Base-by-base conservation (phyloP, 805 yeast genomes). In the Wickerhamomyces alni region DNA sequence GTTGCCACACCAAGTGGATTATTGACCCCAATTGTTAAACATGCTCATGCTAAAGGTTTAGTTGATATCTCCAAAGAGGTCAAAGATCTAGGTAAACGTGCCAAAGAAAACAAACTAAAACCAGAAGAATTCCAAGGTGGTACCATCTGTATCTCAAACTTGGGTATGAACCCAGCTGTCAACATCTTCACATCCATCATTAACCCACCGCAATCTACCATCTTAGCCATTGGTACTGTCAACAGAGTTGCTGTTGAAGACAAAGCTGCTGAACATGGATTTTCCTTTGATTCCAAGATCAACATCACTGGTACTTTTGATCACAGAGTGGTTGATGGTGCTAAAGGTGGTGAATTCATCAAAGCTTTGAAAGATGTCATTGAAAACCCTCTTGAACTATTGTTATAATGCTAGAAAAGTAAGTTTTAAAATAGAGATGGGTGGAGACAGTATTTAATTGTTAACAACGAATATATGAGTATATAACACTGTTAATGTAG, bases 41-140 rank as follows among this genome's bases (percentile, higher is more conserved):
- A 82, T 59, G 97, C 95, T 33, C 85, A 93, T 59, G 53, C 82
- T 43, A 87, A 83, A 74, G 99, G 99, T 32, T 76, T 93, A 45
- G 76, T 80, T 40, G 57, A 79, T 27, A 93, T 93, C 59, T 91
- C 98, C 32, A 62, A 64, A 45, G 87, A 82, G 62, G 77, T 87
- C 57, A 93, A 93, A 74, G 96, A 84, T 54, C 75, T 93, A 53
- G 98, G 96, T 52, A 85, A 85, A 75, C 87, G 93, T 68, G 99
- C 99, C 46, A 88, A 91, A 68, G 87, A 75, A 44, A 88, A 87
- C 69, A 93, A 91, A 74, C 80, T 93, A 63, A 61, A 69, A 50
- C 99, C 99, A 47, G 95, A 87, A 66, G 99, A 93, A 72, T 93
- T 85, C 82, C 96, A 87, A 76, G 99, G 99, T 57, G 99, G 99